Percentiles rank a stretch among this genome's conserved stretches.
These are phyloP conservation scores for Fragaria vesca DNA, from an alignment of 306 rosid genomes.

Conservation along the genomic window DNA sequence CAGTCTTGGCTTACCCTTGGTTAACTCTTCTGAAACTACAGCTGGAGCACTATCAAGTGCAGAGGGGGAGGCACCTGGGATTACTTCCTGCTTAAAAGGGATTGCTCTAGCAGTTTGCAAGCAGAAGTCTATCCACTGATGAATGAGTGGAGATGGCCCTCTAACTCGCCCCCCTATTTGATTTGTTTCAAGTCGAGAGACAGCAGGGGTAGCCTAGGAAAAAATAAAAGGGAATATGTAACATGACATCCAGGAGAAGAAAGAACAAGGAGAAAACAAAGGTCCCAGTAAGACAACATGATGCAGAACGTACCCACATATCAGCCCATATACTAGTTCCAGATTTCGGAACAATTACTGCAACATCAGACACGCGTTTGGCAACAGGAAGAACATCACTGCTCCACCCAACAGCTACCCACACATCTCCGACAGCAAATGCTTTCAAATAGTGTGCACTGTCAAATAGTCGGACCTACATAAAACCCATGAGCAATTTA, in stretches of 20 bases:
- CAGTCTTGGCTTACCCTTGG: conserved; percentile 70
- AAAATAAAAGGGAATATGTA: conserved; percentile 12
- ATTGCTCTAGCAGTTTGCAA: conserved; percentile 79
- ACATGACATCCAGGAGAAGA: conserved; percentile 3
- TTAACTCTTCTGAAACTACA: conserved; percentile 42
- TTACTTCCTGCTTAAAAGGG: conserved; percentile 85
- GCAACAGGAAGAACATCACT: conserved; percentile 84
- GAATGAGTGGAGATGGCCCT: conserved; percentile 85
- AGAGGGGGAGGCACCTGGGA: conserved; percentile 81
- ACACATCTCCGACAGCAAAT: conserved; percentile 83
- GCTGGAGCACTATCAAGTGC: conserved; percentile 44
- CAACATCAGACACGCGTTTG: conserved; percentile 77
- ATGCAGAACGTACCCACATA: conserved; percentile 65
- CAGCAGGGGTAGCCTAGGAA: conserved; percentile 76
- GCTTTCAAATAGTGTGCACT: conserved; percentile 77
- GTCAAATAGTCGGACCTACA: conserved; percentile 80
- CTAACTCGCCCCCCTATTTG: conserved; percentile 72
- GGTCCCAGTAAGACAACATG: conserved; percentile 4
- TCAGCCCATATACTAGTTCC: conserved; percentile 95
- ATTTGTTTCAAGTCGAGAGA: conserved; percentile 53
- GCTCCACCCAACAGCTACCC: conserved; percentile 99
- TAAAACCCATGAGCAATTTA: conserved; percentile 25
- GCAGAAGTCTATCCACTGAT: conserved; percentile 96
- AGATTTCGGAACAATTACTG: conserved; percentile 84
- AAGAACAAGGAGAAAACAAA: not conserved